Conservation (phyloP, 495 filamentous ascomycete species). For the Neurospora sp. region DNA sequence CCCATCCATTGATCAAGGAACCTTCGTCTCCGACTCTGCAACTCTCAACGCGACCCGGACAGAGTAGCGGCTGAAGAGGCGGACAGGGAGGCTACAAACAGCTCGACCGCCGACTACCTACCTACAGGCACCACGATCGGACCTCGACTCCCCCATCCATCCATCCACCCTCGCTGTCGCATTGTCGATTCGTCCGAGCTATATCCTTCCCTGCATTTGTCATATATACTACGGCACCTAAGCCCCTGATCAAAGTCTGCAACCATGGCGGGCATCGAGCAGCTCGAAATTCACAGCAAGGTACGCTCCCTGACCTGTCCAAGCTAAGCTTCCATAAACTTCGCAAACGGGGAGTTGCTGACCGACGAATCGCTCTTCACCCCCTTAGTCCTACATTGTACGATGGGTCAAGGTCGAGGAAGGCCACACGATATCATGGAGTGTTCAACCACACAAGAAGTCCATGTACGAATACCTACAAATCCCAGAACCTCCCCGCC, state of each 20-base stretch:
- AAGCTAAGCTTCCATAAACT: neutral
- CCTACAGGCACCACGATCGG: neutral
- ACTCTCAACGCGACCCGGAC: neutral
- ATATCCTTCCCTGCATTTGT: neutral
- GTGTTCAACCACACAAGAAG: slow-evolving; percentile 92
- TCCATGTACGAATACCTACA: slow-evolving; percentile 50
- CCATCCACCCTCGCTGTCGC: neutral
- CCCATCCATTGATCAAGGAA: neutral
- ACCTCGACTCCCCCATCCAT: neutral
- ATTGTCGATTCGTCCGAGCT: neutral
- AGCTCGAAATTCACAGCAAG: slow-evolving; percentile 96
- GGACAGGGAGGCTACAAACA: no score
- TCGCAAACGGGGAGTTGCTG: neutral
- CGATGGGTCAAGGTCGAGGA: slow-evolving; percentile 90
- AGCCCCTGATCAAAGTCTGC: neutral
- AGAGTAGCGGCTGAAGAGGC: neutral
- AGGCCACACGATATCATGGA: slow-evolving; percentile 92
- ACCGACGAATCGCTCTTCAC: neutral
- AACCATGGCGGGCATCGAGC: slow-evolving; percentile 87
- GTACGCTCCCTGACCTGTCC: slow-evolving; percentile 36
- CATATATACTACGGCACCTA: neutral
- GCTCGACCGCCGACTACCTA: no score
- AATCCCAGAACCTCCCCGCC: neutral
- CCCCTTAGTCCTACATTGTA: slow-evolving; percentile 79
- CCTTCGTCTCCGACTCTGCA: neutral